Percentiles rank a stretch among this genome's conserved stretches.
Conservation (phyloP, 495 filamentous ascomycete species). For the Hypoxylon cercidicola region DNA sequence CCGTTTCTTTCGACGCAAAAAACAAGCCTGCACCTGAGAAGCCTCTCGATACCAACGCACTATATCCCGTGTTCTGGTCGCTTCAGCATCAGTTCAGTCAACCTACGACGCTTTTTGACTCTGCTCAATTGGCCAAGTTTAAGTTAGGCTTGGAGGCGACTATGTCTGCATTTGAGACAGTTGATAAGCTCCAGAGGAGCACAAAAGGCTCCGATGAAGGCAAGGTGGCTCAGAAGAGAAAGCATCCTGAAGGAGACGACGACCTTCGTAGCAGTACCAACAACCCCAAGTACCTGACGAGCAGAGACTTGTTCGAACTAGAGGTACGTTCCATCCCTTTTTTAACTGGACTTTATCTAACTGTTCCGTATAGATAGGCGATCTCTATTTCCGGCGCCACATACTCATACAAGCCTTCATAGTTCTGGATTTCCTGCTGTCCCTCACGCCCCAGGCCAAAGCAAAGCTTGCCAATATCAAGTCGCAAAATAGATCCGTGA, state of each 20-base stretch:
- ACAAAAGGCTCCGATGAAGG: conserved; percentile 46
- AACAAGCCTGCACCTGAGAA: conserved; percentile 52
- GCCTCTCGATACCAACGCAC: conserved; percentile 69
- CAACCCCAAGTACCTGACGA: conserved; percentile 97
- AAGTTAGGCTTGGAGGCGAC: conserved; percentile 81
- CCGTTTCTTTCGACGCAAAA: conserved; percentile 61
- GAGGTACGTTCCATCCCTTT: conserved; percentile 67
- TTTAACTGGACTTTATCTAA: conserved; percentile 17
- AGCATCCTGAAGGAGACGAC: conserved; percentile 66
- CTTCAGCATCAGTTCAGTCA: conserved; percentile 92
- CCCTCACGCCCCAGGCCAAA: conserved; percentile 83
- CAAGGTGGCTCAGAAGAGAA: conserved; percentile 64
- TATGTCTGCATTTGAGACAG: conserved; percentile 78
- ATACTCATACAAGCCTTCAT: conserved; percentile 95
- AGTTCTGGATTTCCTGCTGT: conserved; percentile 89
- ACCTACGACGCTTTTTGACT: conserved; percentile 80
- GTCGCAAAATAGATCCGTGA: conserved; percentile 80
- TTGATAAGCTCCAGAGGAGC: conserved; percentile 72
- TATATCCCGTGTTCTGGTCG: conserved; percentile 96
- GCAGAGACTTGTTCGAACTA: conserved; percentile 91
- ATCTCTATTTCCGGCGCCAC: conserved; percentile 91
- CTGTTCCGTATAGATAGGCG: conserved; percentile 72
- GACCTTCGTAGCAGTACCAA: conserved; percentile 65
- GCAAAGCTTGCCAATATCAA: conserved; percentile 75
- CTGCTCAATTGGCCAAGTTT: conserved; percentile 76